A percentile compares a stretch with the other conserved stretches of the same genome.
Conservation (phyloP, 140 eudicot genomes). For the Anethum foeniculum region DNA sequence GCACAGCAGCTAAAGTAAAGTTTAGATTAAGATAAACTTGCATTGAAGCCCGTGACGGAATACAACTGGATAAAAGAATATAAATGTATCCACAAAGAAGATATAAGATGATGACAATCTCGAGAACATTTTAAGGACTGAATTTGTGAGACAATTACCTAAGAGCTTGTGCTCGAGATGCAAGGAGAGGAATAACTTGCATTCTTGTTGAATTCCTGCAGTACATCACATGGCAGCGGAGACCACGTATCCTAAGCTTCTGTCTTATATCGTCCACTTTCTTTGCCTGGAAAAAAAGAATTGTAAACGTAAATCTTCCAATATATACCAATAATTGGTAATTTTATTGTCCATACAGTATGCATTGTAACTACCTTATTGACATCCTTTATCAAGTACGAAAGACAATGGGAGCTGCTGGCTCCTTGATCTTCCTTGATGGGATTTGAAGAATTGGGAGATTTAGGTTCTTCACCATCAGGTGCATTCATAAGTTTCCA, state of each 20-base stretch:
- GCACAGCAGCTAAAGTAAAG: neutral
- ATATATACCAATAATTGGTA: neutral
- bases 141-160: conserved; percentile 37
- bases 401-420: conserved; percentile 72
- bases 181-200: conserved; percentile 84
- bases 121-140: neutral
- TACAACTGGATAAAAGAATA: neutral
- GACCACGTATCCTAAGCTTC: conserved; percentile 85
- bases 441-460: conserved; percentile 17
- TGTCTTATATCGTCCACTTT: conserved; percentile 85
- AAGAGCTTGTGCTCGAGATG: conserved; percentile 92
- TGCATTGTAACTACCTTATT: conserved; percentile 34
- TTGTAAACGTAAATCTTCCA: neutral
- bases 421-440: conserved; percentile 67
- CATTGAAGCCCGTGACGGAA: neutral
- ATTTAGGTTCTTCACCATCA: conserved; percentile 31
- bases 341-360: neutral
- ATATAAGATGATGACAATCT: too few relatives aligned
- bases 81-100: neutral
- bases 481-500: conserved; percentile 54
- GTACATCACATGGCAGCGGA: conserved; percentile 86
- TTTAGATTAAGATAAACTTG: neutral
- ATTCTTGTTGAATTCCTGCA: conserved; percentile 80
- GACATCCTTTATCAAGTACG: conserved; percentile 59
- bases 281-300: conserved; percentile 43